Evolutionary conservation across 805 yeast species (phyloP), one percentile per base, ranked within the genome.

Genomic region (Metschnikowia lunata): DNA sequence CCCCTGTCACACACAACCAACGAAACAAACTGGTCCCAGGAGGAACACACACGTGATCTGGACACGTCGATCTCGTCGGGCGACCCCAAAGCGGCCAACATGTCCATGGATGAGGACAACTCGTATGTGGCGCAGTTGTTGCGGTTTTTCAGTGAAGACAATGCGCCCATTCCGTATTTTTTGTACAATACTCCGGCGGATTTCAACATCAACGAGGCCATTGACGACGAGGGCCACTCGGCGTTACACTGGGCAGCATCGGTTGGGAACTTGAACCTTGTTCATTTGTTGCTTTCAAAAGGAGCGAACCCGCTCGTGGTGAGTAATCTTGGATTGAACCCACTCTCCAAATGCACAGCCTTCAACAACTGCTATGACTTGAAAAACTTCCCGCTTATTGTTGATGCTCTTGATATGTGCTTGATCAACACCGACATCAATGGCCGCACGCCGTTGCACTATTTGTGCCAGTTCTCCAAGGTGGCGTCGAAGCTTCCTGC

Each of bases 241-340:
- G 85, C 96, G 1, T 81, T 93, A 54, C 99, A 93, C 64, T 93
- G 98, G 97, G 96, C 98, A 0, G 88, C 97, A 48, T 85, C 98
- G 1, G 88, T 93, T 78, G 99, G 98, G 4, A 87, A 83, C 60
- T 65, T 84, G 30, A 77, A 76, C 37, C 81, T 90, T 65, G 82
- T 88, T 44, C 93, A 85, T 52, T 76, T 89, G 11, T 72, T 93
- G 34, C 66, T 88, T 28, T 72, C 80, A 27, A 79, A 83, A 33
- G 95, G 96, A 5, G 93, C 96, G 2, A 78, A 82, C 64, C 69
- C 75, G 13, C 56, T 71, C 36, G 72, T 64, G 26, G 76, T 79
- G 44, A 75, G 80, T 47, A 75, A 67, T 49, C 67, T 76, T 36
- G 97, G 97, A 0, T 88, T 90, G 59, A 90, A 89, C 18, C 95